Evolutionary conservation across 2,329 filamentous ascomycete genomes (phyloP), one percentile per base, ranked within the genome.

Genomic region (Epichloe gansuensis): DNA sequence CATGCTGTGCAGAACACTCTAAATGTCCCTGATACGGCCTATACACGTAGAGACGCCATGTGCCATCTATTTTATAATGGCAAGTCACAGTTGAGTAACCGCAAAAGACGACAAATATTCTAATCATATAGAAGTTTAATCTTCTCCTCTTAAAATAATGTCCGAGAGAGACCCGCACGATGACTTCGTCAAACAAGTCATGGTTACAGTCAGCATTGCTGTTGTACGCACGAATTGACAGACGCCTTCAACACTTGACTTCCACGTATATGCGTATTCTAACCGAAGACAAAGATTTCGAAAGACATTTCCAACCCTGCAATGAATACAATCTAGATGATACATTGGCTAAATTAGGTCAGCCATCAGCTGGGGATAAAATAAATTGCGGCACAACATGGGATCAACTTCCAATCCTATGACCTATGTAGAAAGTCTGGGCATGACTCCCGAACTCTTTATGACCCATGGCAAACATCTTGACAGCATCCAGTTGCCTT

Each of bases 21-120:
- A 2, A 54, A 56, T 35, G 57, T 68, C 13, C 62, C 67, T 0
- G 51, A 31, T 0, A 62, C 57, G 15, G 61, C 61, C 3, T 55
- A 55, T 6, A 62, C 63, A 2, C 17, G 55, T 60, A 0, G 66
- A 69, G 17, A 69, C 67, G 0, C 59, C 69, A 42, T 67, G 66
- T 8, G 64, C 68, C 4, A 63, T 70, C 8, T 69, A 69, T 21
- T 21, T 21, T 48, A 55, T 69, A 23, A 67, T 68, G 61, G 60
- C 69, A 57, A 56, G 15, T 41, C 7, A 51, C 34, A 34, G 62
- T 2, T 69, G 67, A 66, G 57, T 67, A 2, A 61, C 59, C 1
- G 59, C 57, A 7, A 55, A 62, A 6, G 58, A 60, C 3, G 57
- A 64, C 12, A 52, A 59, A 1, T 54, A 50, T 2, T 56, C 61